Conservation (phyloP, 2,329 filamentous ascomycete genomes). For the Aspergillus cejpii region DNA sequence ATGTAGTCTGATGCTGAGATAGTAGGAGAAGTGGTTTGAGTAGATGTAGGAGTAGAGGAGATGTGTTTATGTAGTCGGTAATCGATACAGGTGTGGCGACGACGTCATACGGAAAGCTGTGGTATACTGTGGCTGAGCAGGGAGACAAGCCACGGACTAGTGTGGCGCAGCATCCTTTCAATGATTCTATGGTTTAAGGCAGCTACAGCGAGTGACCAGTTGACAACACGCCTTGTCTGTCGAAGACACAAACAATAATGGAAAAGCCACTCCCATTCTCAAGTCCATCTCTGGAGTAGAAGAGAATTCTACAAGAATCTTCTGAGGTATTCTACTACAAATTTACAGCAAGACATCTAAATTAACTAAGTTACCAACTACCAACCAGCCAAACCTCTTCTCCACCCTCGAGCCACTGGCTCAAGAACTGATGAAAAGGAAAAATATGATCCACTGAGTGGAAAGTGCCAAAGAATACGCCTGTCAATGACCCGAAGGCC, state of each 20-base stretch:
- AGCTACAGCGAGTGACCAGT: no score
- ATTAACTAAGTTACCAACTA: neutral
- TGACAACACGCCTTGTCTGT: no score
- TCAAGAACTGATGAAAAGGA: constrained; percentile 32
- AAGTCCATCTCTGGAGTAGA: no score
- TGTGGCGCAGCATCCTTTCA: neutral
- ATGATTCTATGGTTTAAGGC: no score
- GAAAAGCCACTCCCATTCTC: no score
- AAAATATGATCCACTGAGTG: constrained; percentile 22
- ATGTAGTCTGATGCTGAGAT: no score
- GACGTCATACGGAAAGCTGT: neutral
- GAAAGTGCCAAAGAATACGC: constrained; percentile 37
- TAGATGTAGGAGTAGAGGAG: neutral
- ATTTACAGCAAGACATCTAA: neutral
- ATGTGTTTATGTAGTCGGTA: neutral
- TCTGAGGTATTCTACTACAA: neutral
- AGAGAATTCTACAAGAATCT: neutral
- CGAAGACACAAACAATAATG: no score
- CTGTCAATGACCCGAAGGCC: constrained; percentile 35
- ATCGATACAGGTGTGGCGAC: neutral
- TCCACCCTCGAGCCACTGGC: constrained; percentile 29
- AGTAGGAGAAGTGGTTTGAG: neutral
- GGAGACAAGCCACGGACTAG: neutral
- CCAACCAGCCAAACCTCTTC: constrained; percentile 23
- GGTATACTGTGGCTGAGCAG: neutral